Percentiles rank a stretch among this genome's conserved stretches.
phyloP scores from a whole-genome alignment of 2,329 filamentous ascomycete genomes.

The Fusarium falciforme region DNA sequence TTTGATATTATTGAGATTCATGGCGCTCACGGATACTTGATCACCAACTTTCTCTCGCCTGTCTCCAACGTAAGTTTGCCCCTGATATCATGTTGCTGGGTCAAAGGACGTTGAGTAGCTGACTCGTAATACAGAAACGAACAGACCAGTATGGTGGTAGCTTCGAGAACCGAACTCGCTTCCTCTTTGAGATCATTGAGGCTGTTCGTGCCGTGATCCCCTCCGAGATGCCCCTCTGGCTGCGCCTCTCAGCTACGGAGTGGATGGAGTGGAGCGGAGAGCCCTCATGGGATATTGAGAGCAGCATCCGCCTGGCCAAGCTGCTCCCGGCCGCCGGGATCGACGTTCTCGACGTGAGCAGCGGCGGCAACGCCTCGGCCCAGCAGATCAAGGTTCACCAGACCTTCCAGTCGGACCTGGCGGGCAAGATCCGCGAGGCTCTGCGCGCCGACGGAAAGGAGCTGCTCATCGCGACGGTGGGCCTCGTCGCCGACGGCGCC shows the following conservation, averaged over 20 bases:
- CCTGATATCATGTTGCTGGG: background rate
- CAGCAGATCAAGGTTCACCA: slow-evolving; percentile 71
- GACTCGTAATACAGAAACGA: slow-evolving; percentile 55
- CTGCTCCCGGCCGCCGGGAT: slow-evolving; percentile 79
- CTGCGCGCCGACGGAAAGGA: slow-evolving; percentile 60
- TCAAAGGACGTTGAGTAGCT: background rate
- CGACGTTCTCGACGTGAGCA: slow-evolving; percentile 86
- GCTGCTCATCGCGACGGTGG: slow-evolving; percentile 79
- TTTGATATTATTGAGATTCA: slow-evolving; percentile 81
- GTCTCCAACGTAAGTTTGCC: slow-evolving; percentile 60
- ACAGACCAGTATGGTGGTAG: slow-evolving; percentile 74
- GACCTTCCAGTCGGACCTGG: slow-evolving; percentile 81
- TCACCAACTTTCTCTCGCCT: slow-evolving; percentile 73
- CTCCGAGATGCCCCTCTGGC: slow-evolving; percentile 64
- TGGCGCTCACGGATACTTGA: slow-evolving; percentile 73
- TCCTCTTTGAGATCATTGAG: slow-evolving; percentile 66
- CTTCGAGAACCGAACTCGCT: slow-evolving; percentile 74
- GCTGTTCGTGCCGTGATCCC: slow-evolving; percentile 65
- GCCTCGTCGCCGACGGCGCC: slow-evolving; percentile 76
- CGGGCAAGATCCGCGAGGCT: slow-evolving; percentile 76
- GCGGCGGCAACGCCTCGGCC: slow-evolving; percentile 74
- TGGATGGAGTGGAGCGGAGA: slow-evolving; percentile 65
- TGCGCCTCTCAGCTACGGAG: slow-evolving; percentile 72
- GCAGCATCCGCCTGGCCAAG: slow-evolving; percentile 56
- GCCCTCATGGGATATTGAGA: slow-evolving; percentile 74